Evolutionary conservation across 768 basidiomycete species (phyloP).

Genomic region (Fomitopsis pulvina): DNA sequence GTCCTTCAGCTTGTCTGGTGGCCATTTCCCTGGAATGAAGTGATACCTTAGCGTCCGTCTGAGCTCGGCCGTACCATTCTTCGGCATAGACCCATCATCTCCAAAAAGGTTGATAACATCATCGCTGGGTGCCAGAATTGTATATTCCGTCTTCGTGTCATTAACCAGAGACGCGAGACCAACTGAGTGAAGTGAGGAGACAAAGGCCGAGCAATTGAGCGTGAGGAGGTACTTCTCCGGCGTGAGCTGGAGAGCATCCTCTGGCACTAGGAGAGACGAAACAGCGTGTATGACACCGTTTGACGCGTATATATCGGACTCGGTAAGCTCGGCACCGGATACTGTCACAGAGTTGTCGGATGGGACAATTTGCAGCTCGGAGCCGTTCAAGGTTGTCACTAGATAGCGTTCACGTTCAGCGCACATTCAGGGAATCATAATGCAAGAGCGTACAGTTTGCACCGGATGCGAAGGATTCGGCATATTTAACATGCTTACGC

Average conservation of each 20-base stretch:
- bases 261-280: constrained; percentile 73
- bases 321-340: constrained; percentile 52
- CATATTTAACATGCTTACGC: constrained; percentile 55
- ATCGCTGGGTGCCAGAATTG: constrained; percentile 89
- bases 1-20: constrained; percentile 59
- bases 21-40: constrained; percentile 81
- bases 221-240: constrained; percentile 94
- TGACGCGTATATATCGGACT: constrained; percentile 85
- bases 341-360: constrained; percentile 40
- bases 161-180: constrained; percentile 67
- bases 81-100: constrained; percentile 46
- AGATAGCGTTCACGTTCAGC: constrained; percentile 13
- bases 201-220: constrained; percentile 87
- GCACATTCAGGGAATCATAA: background rate
- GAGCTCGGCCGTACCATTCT: constrained; percentile 61
- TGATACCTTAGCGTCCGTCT: constrained; percentile 79
- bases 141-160: constrained; percentile 61
- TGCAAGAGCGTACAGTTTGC: constrained; percentile 44
- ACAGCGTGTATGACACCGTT: constrained; percentile 95
- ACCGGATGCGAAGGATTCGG: constrained; percentile 48
- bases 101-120: constrained; percentile 65
- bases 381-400: constrained; percentile 72
- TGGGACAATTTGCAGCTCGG: constrained; percentile 53
- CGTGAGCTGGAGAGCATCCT: constrained; percentile 70
- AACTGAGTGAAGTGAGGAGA: constrained; percentile 81